A percentile compares a stretch with the other conserved stretches of the same genome.
These are phyloP conservation scores for sorghum (Sorghum bicolor) DNA, from an alignment of 176 grass and related monocot genomes.

Conservation along the genomic window DNA sequence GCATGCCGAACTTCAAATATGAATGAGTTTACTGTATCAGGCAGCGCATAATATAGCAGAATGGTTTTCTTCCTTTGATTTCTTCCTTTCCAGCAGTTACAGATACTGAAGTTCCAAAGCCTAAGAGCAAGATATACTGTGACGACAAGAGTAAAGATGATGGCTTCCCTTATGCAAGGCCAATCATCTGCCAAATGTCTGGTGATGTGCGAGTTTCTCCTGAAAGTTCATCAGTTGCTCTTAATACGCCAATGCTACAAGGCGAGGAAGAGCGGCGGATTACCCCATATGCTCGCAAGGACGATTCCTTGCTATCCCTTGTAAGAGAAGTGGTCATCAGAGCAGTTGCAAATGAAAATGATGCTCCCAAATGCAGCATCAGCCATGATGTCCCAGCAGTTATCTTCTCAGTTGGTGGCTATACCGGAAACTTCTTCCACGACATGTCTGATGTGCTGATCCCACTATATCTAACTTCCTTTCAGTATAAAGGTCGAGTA, in stretches of 20 bases:
- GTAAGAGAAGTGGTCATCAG: constrained; percentile 56
- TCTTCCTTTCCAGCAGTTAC: not conserved
- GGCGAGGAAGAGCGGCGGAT: constrained; percentile 15
- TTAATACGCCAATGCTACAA: constrained; percentile 17
- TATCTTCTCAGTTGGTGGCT: constrained; percentile 62
- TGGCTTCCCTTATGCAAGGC: constrained; percentile 69
- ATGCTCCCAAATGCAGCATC: constrained; percentile 34
- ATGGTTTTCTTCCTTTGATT: not conserved
- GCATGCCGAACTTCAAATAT: not conserved
- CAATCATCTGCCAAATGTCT: constrained; percentile 48
- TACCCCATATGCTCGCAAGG: constrained; percentile 50
- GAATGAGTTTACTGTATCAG: not conserved
- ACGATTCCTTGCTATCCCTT: constrained; percentile 39
- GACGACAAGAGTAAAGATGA: constrained; percentile 67
- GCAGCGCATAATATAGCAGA: not conserved
- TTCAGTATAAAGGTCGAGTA: constrained; percentile 47
- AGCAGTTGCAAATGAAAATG: constrained; percentile 27
- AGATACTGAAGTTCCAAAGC: constrained; percentile 28
- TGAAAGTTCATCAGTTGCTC: constrained; percentile 34
- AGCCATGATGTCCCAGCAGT: constrained; percentile 50
- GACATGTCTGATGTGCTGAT: constrained; percentile 64
- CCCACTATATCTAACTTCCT: constrained; percentile 57
- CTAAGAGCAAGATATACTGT: constrained; percentile 42
- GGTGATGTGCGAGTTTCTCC: constrained; percentile 51
- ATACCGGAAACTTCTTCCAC: constrained; percentile 73